phyloP scores from a whole-genome alignment of 2,329 filamentous ascomycete genomes.

The Aspergillus fumigatiaffinis region DNA sequence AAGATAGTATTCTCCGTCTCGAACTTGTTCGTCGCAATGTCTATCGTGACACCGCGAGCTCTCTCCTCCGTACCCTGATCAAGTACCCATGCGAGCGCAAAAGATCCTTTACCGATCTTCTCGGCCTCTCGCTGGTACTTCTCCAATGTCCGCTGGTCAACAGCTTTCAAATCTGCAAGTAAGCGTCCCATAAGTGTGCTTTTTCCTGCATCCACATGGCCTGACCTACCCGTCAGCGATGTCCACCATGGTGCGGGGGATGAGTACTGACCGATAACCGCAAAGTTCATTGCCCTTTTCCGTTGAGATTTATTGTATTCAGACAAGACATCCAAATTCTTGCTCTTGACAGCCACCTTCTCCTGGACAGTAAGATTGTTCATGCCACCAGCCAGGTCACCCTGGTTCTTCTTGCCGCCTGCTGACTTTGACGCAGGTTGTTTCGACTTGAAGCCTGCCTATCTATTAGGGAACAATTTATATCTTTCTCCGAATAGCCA shows the following conservation, averaged over 20 bases:
- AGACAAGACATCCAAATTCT: conserved; percentile 78
- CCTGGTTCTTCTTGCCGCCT: conserved; percentile 39
- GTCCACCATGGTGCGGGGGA: neutral
- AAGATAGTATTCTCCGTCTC: conserved; percentile 83
- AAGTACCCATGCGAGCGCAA: conserved; percentile 94
- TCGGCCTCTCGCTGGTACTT: conserved; percentile 86
- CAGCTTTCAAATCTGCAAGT: conserved; percentile 79
- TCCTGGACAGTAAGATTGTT: conserved; percentile 49
- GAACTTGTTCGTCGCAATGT: conserved; percentile 93
- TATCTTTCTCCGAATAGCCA: conserved; percentile 45
- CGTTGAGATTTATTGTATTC: conserved; percentile 71
- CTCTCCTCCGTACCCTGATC: conserved; percentile 89
- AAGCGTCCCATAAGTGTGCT: conserved; percentile 97
- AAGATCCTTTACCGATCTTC: conserved; percentile 88
- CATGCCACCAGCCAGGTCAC: conserved; percentile 46
- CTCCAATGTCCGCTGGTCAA: conserved; percentile 83
- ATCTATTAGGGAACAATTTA: conserved; percentile 36
- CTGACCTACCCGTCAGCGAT: conserved; percentile 42
- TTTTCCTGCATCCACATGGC: conserved; percentile 96
- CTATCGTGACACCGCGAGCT: conserved; percentile 86
- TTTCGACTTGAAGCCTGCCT: conserved; percentile 44
- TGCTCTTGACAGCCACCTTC: conserved; percentile 56
- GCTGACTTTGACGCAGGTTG: conserved; percentile 38
- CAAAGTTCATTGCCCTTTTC: conserved; percentile 84
- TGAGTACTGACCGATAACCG: conserved; percentile 71